Percentiles rank a stretch among this genome's conserved stretches.
phyloP scores from a whole-genome alignment of 2,329 filamentous ascomycete genomes.

The Botrytis pseudocinerea region DNA sequence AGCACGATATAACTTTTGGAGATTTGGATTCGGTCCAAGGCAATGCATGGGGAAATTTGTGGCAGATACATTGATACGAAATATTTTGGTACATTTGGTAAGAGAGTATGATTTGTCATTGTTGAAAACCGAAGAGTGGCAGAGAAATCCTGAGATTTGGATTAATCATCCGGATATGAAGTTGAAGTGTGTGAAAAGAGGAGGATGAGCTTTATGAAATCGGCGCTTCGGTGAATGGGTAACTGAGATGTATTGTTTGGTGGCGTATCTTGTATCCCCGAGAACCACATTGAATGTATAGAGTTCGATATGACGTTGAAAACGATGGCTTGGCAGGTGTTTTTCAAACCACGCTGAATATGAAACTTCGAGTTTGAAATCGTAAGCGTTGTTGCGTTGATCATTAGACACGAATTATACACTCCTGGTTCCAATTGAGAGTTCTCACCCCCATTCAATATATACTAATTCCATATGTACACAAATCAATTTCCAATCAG shows the following conservation, averaged over 20 bases:
- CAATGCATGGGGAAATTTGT: slow-evolving; percentile 48
- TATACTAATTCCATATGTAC: not conserved
- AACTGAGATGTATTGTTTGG: not conserved
- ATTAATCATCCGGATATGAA: slow-evolving; percentile 23
- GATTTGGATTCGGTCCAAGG: slow-evolving; percentile 49
- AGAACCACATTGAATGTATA: not conserved
- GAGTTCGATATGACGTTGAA: not conserved
- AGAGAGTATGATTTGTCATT: slow-evolving; percentile 11
- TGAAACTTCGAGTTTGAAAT: not conserved
- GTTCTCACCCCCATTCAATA: not conserved
- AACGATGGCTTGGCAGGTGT: not conserved
- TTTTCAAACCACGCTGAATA: not conserved
- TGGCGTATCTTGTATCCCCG: not conserved
- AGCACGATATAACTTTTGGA: slow-evolving; percentile 45
- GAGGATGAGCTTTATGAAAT: not conserved
- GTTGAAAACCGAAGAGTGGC: slow-evolving; percentile 15
- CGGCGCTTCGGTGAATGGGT: not conserved
- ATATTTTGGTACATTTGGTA: slow-evolving; percentile 22
- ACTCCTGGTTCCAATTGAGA: not conserved
- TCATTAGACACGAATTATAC: not conserved
- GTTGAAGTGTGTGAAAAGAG: slow-evolving; percentile 19
- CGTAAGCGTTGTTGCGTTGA: not conserved
- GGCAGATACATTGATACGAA: slow-evolving; percentile 43
- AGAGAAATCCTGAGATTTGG: slow-evolving; percentile 18
- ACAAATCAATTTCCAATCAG: not conserved